Evolutionary conservation across 164 flowering plant species (phyloP).

Genomic region (Taxillus chinensis): DNA sequence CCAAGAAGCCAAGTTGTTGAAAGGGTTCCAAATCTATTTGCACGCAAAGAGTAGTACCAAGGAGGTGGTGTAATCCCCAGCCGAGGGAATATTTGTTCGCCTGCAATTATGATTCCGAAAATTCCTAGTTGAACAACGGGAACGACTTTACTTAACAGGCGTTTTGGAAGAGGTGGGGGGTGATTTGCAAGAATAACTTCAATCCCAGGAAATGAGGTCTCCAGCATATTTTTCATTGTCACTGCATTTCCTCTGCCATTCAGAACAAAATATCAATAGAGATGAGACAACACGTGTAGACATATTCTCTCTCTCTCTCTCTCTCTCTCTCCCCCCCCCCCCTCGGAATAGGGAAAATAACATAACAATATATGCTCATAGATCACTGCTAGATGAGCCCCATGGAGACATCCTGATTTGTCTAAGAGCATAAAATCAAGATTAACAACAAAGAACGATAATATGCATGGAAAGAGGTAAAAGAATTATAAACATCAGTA

Average conservation of each 20-base stretch:
- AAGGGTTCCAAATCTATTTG: constrained; percentile 83
- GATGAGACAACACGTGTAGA: not conserved
- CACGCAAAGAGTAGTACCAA: constrained; percentile 70
- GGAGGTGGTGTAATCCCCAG: constrained; percentile 70
- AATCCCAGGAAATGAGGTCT: constrained; percentile 64
- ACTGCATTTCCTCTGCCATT: constrained; percentile 74
- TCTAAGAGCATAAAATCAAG: no score
- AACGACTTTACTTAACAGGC: constrained; percentile 57
- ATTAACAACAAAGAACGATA: no score
- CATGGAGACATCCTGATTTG: no score
- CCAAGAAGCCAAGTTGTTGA: constrained; percentile 88
- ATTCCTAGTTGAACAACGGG: constrained; percentile 71
- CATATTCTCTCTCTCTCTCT: no score
- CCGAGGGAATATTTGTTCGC: constrained; percentile 86
- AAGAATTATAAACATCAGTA: no score
- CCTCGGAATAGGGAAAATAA: no score
- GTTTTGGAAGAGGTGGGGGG: constrained; percentile 85
- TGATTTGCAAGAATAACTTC: constrained; percentile 65
- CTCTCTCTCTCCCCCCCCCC: no score
- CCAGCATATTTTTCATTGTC: constrained; percentile 75
- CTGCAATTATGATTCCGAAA: constrained; percentile 58
- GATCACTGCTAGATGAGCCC: no score
- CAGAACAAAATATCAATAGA: not conserved
- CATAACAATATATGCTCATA: no score
- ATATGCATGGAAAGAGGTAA: no score